These are phyloP conservation scores for Ambrosiella cleistominuta DNA, from an alignment of 2,329 filamentous ascomycete species.

Conservation along the genomic window DNA sequence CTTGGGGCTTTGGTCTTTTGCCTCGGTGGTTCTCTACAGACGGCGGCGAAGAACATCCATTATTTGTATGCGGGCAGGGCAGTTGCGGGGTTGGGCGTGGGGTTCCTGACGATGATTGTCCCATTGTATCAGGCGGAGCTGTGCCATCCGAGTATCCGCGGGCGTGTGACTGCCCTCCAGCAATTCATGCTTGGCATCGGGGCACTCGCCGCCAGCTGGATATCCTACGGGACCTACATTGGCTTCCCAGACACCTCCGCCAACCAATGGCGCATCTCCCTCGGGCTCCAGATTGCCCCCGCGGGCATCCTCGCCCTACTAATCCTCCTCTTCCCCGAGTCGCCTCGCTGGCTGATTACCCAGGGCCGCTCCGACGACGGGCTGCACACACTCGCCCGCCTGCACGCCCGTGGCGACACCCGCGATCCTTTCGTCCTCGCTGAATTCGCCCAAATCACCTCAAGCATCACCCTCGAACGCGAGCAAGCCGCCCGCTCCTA, in stretches of 20 bases:
- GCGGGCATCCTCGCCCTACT: conserved; percentile 45
- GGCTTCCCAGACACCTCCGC: conserved; percentile 18
- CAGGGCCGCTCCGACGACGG: conserved; percentile 48
- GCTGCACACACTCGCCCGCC: conserved; percentile 45
- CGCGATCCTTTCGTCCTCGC: conserved; percentile 53
- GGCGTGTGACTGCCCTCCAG: conserved; percentile 55
- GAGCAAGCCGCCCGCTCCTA: conserved; percentile 55
- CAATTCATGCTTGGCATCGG: conserved; percentile 74
- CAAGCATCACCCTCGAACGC: conserved; percentile 45
- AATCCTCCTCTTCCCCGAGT: conserved; percentile 55
- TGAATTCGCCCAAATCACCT: conserved; percentile 55
- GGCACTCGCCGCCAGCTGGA: conserved; percentile 54
- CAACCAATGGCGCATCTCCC: conserved; percentile 23
- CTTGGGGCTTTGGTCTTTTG: conserved; percentile 54
- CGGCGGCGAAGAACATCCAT: conserved; percentile 37
- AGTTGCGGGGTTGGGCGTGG: conserved; percentile 46
- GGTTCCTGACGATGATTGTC: conserved; percentile 24
- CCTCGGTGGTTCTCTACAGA: conserved; percentile 56
- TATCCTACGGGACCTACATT: conserved; percentile 38
- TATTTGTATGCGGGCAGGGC: conserved; percentile 56
- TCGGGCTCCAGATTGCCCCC: conserved; percentile 56
- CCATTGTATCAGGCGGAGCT: conserved; percentile 64
- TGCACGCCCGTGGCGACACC: conserved; percentile 52
- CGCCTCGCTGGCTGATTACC: conserved; percentile 58
- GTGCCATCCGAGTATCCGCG: conserved; percentile 60